Conservation (phyloP, 129 eudicot genomes). For the Silybum marianum region DNA sequence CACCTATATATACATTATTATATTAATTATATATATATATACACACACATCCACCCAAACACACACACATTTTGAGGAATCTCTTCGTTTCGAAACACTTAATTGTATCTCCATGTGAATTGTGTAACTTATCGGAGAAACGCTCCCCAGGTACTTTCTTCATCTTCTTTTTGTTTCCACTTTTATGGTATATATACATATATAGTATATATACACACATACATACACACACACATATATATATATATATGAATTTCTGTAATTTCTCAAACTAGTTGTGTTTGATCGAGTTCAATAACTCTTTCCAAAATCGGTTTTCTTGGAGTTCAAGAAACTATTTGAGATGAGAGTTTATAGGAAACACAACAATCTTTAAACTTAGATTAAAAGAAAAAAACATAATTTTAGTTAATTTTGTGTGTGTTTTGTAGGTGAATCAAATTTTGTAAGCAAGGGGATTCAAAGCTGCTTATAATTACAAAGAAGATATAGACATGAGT, state of each 20-base stretch:
- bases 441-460: conserved; percentile 3
- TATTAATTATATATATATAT: not conserved
- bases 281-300: not conserved
- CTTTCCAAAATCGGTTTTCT: not conserved
- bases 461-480: not conserved
- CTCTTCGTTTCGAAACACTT: not conserved
- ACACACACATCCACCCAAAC: not conserved
- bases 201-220: too few relatives aligned
- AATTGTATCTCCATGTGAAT: not conserved
- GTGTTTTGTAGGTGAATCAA: conserved; percentile 1
- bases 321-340: conserved; percentile 12
- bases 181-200: not conserved
- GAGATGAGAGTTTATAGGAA: not conserved
- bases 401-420: not conserved
- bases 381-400: not conserved
- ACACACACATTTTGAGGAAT: not conserved
- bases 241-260: not conserved
- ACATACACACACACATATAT: too few relatives aligned
- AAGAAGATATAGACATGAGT: conserved; percentile 59
- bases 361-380: not conserved
- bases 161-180: not conserved
- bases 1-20: not conserved
- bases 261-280: not conserved
- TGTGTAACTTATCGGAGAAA: not conserved
- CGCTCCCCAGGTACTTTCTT: not conserved